A percentile compares a stretch with the other conserved stretches of the same genome.
phyloP scores from a whole-genome alignment of 106 monocot genomes.

The Xerophyta viscosa region DNA sequence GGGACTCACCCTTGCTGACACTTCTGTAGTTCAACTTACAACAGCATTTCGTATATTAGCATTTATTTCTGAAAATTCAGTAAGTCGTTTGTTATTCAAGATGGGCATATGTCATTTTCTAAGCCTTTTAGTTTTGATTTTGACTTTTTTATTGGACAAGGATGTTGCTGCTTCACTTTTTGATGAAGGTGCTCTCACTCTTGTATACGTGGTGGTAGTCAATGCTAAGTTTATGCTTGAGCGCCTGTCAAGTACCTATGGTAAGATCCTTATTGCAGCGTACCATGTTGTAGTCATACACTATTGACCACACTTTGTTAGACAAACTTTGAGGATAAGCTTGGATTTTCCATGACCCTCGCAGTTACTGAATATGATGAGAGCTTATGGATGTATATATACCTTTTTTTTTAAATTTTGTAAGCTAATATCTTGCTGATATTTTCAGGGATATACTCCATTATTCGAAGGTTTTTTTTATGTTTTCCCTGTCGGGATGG shows the following conservation, averaged over 20 bases:
- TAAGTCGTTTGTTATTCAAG: constrained; percentile 16
- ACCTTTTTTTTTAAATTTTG: too few species aligned
- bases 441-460: too few species aligned
- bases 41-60: constrained; percentile 84
- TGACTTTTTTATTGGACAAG: constrained; percentile 30
- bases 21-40: constrained; percentile 82
- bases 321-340: too few species aligned
- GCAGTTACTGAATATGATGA: too few species aligned
- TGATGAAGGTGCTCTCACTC: constrained; percentile 86
- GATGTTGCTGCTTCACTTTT: constrained; percentile 71
- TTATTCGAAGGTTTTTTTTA: too few species aligned
- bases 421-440: too few species aligned
- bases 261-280: constrained; percentile 26
- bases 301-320: too few species aligned
- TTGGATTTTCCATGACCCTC: too few species aligned
- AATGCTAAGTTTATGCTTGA: constrained; percentile 93
- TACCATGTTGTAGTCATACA: too few species aligned
- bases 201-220: constrained; percentile 75
- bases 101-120: neutral
- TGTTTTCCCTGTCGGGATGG: too few species aligned
- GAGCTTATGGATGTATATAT: too few species aligned
- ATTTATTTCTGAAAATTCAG: constrained; percentile 85
- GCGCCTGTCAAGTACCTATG: constrained; percentile 80
- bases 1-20: constrained; percentile 49
- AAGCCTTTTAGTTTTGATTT: neutral